phyloP scores from a whole-genome alignment of 768 basidiomycete genomes.

The Rhodotorula babjevae region DNA sequence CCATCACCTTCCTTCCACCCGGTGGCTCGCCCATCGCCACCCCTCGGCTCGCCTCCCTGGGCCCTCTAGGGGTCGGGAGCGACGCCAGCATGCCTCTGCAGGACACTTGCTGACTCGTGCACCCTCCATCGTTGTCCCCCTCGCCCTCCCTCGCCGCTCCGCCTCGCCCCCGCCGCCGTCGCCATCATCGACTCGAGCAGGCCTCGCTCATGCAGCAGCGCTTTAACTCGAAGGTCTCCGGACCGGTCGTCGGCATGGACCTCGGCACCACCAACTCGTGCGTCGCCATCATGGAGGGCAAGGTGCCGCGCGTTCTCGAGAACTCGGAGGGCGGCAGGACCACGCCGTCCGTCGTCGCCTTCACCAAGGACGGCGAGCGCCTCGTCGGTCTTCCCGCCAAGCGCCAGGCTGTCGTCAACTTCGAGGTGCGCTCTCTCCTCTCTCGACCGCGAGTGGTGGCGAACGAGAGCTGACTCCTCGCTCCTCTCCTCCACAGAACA shows the following conservation, averaged over 20 bases:
- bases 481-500: slow-evolving; percentile 56
- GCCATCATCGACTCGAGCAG: not conserved
- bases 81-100: too few species aligned
- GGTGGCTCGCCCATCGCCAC: not conserved
- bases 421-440: slow-evolving; percentile 56
- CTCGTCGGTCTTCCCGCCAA: slow-evolving; percentile 87
- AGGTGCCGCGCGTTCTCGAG: slow-evolving; percentile 78
- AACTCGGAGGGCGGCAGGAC: slow-evolving; percentile 97
- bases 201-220: slow-evolving; percentile 30
- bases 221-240: slow-evolving; percentile 40
- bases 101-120: too few species aligned
- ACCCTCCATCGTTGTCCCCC: too few species aligned
- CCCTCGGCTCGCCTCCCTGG: not conserved
- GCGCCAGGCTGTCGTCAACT: slow-evolving; percentile 94
- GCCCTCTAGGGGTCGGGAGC: not conserved
- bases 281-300: slow-evolving; percentile 39
- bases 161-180: too few species aligned
- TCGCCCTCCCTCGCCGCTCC: too few species aligned
- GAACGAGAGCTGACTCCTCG: not conserved
- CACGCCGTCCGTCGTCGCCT: slow-evolving; percentile 96
- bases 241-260: slow-evolving; percentile 40
- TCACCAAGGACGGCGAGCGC: slow-evolving; percentile 97
- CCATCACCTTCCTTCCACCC: not conserved
- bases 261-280: slow-evolving; percentile 40
- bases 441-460: not conserved